Evolutionary conservation across 2,329 filamentous ascomycete genomes (phyloP).

Genomic region (Aaosphaeria arxii): DNA sequence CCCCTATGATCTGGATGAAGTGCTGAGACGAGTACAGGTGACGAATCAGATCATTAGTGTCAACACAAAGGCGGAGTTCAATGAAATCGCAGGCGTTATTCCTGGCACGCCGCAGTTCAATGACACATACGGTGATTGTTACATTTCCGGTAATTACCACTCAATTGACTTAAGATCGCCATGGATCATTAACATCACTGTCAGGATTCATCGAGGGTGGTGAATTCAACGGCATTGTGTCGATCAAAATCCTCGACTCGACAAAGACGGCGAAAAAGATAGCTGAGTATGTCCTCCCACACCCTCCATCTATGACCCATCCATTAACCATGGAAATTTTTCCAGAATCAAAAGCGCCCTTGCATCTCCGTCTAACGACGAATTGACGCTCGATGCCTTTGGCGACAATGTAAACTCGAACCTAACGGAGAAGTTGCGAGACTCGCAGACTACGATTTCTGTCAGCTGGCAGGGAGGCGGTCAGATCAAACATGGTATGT

Average conservation of each 20-base stretch:
- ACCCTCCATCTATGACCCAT: no score
- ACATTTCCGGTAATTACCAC: constrained; percentile 4
- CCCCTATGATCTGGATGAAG: no score
- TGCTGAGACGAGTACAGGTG: no score
- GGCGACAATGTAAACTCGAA: neutral
- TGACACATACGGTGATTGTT: constrained; percentile 9
- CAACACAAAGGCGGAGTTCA: constrained; percentile 12
- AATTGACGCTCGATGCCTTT: neutral
- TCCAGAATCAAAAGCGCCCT: neutral
- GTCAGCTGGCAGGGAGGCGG: constrained; percentile 13
- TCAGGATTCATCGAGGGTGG: constrained; percentile 10
- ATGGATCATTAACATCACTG: neutral
- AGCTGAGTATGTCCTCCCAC: neutral
- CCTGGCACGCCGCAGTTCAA: constrained; percentile 4
- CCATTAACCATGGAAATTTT: no score
- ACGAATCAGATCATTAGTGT: constrained; percentile 18
- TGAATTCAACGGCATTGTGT: constrained; percentile 8
- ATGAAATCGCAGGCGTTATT: neutral
- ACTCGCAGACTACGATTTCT: constrained; percentile 8
- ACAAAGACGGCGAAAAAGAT: constrained; percentile 4
- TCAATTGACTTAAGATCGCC: no score
- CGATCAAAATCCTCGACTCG: constrained; percentile 7
- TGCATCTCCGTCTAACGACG: neutral
- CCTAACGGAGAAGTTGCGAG: neutral
- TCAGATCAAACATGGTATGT: constrained; percentile 6